phyloP scores from a whole-genome alignment of 78 protist genomes.

The Dictyostelium firmibasis region DNA sequence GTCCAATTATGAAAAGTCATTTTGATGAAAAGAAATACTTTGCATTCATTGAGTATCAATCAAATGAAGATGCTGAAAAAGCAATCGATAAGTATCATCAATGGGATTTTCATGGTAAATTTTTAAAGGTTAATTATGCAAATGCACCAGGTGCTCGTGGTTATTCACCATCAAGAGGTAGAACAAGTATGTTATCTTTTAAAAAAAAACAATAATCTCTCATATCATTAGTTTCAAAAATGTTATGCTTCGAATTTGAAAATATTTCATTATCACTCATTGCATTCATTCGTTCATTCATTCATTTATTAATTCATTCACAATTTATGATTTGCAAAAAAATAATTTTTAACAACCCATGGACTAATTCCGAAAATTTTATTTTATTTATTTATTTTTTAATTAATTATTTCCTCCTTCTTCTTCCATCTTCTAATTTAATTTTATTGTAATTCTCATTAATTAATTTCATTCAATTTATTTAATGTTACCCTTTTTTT shows the following conservation, averaged over 20 bases:
- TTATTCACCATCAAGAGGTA: background rate
- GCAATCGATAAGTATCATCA: conserved; percentile 24
- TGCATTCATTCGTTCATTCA: too few relatives aligned
- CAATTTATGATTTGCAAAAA: too few relatives aligned
- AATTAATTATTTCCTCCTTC: background rate
- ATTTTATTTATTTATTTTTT: background rate
- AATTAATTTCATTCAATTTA: background rate
- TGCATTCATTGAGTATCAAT: conserved; percentile 28
- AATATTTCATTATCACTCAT: background rate
- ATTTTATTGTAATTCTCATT: background rate
- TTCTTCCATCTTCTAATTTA: too few relatives aligned
- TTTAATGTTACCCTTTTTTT: background rate
- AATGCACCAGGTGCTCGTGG: conserved; percentile 28
- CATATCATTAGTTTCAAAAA: background rate
- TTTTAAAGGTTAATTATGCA: conserved; percentile 45
- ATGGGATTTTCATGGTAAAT: background rate
- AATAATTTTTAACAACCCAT: too few relatives aligned
- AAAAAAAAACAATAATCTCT: background rate
- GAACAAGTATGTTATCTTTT: conserved; percentile 5
- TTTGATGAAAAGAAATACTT: conserved; percentile 32
- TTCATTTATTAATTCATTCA: too few relatives aligned
- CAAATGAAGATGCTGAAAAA: conserved; percentile 42
- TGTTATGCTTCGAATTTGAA: background rate
- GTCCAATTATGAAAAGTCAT: conserved; percentile 9
- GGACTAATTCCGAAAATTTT: background rate